A percentile compares a stretch with the other conserved stretches of the same genome.
Evolutionary conservation across 2,329 filamentous ascomycete genomes (phyloP).

Genomic region (Teratosphaeria nubilosa): DNA sequence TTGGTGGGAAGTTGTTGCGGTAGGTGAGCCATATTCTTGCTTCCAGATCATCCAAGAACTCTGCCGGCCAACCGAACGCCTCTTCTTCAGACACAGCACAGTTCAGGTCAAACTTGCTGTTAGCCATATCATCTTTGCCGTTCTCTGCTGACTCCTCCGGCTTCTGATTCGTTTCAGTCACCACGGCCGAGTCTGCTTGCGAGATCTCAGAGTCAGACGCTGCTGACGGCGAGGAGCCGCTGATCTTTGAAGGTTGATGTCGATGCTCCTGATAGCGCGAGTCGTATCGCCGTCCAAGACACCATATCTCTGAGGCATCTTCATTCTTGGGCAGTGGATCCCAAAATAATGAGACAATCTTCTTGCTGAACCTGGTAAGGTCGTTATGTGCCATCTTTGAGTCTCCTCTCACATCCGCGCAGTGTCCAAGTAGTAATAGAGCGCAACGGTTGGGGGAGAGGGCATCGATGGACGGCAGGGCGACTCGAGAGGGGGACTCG

Average conservation of each 20-base stretch:
- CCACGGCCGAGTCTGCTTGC: constrained; percentile 24
- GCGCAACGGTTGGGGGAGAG: neutral
- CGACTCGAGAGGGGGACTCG: too few species aligned
- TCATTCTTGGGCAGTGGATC: constrained; percentile 82
- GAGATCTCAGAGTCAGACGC: constrained; percentile 21
- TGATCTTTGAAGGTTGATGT: constrained; percentile 3
- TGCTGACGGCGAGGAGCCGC: constrained; percentile 17
- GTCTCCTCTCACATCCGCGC: neutral
- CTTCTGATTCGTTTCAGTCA: constrained; percentile 14
- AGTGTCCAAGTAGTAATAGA: neutral
- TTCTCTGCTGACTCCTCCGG: constrained; percentile 9
- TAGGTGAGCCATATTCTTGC: constrained; percentile 96
- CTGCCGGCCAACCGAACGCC: constrained; percentile 61
- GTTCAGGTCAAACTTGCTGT: constrained; percentile 9
- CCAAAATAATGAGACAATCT: constrained; percentile 84
- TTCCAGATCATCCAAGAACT: constrained; percentile 87
- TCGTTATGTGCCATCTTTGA: constrained; percentile 43
- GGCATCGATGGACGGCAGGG: neutral
- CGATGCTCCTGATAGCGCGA: constrained; percentile 18
- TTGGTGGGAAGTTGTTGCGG: constrained; percentile 72
- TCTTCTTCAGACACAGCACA: constrained; percentile 19
- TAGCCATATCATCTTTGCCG: constrained; percentile 15
- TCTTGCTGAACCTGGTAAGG: constrained; percentile 62
- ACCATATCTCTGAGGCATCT: constrained; percentile 70
- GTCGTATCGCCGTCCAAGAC: constrained; percentile 53